Evolutionary conservation across 208 protist species (phyloP), one percentile per base, ranked within the genome.

Genomic region (Crithidia acanthocephali): DNA sequence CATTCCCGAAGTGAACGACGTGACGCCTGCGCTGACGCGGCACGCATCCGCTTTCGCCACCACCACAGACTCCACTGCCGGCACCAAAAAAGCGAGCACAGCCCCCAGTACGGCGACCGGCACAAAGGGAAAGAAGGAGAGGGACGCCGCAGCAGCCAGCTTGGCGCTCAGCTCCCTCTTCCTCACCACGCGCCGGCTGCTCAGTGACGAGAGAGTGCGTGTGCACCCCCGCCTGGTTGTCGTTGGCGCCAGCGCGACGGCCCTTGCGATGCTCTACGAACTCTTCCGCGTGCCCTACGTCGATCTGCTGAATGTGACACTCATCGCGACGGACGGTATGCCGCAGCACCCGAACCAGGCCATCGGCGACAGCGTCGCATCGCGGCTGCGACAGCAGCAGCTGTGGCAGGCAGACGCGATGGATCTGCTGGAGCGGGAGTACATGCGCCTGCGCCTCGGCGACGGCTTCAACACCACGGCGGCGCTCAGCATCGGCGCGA

Each of bases 281-380:
- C 86, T 96, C 37, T 68, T 95, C 25, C 47, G 69, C 22, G 74
- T 95, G 0, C 90, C 94, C 20, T 96, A 94, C 76, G 72, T 92
- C n/a, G 80, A 70, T 47, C 94, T 95, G 77, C 86, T 80, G 22
- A 97, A 97, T 75, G 73, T 98, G 51, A 78, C 95, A 0, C 81
- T 98, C n/a, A 71, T 98, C 30, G 94, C 92, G 3, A 90, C 81
- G 0, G 90, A 97, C 72, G 91, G 90, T 27, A 55, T 97, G 44
- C 90, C 91, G 52, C 58, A 55, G 22, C 93, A 97, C 72, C 86
- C 85, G 6, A 94, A 94, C 51, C 82, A 90, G 51, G 44, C 47
- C 15, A 47, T 59, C 33, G 62, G 51, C 32, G 37, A 58, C 47
- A 63, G 58, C 58, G 50, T 63, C 15, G 32, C 37, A 1, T n/a